Base-by-base conservation (phyloP, 371 early-diverging fungal species). In the Mortierella sp. region DNA sequence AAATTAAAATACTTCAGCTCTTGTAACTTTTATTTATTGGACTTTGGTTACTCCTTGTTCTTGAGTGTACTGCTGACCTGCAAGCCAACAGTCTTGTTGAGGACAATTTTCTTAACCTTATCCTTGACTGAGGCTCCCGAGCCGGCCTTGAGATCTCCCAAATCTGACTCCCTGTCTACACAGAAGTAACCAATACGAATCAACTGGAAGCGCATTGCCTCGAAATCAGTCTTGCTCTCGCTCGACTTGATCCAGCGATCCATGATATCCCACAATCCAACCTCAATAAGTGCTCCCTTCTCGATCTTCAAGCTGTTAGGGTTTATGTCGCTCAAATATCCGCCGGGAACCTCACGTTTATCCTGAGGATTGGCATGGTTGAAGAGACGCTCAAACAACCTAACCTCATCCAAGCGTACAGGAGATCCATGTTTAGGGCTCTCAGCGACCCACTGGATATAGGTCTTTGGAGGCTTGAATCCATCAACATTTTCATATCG, bases 391-490 rank as follows among this genome's bases (percentile, higher is more conserved):
- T 90, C 88, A 87, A 96, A 98, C 55, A 96, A 83, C 61, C 97
- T 89, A 36, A 97, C 87, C 84, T 98, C 96, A 66, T 93, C 91
- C 53, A 96, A 76, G 33, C 85, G 80, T 43, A 97, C 94, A 33
- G 98, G 97, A 6, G 97, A 96, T 40, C 90, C 87, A 73, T 91
- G 93, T 73, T 89, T 86, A 38, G 94, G 89, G 16, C 94, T 92
- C 69, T 96, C 92, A 32, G 95, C 96, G 21, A 99, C 90, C 99
- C 99, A 99, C 83, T 99, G 99, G 86, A 99, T 98, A 86, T 93
- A 98, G 1, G 99, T 95, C 92, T 97, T 98, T 69, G 99, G 97
- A 86, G 93, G 94, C 83, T 91, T 91, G 84, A 87, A 88, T 24
- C 85, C 90, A 28, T 84, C 81, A 22, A 87, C 89, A 74, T 93